Conservation (phyloP, 2,329 filamentous ascomycete species). For the Sclerotinia subarctica region DNA sequence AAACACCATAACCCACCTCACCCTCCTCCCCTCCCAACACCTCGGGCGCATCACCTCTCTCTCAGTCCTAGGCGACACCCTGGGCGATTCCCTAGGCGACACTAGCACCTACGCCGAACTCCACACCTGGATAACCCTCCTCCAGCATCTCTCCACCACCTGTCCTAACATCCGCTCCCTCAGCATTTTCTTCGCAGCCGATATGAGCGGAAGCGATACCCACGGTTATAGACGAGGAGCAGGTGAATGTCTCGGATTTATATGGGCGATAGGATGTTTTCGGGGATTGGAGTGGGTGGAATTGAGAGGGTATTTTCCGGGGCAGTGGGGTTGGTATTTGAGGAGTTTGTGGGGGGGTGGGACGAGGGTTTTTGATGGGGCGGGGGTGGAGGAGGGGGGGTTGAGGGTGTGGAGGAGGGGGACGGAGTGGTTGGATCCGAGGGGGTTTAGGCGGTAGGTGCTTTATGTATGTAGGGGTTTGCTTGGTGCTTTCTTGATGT, state of each 20-base stretch:
- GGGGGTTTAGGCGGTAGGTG: neutral
- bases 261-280: conserved; percentile 2
- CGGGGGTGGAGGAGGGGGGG: neutral
- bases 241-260: neutral
- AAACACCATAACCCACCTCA: neutral
- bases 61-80: neutral
- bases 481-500: neutral
- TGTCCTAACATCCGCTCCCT: neutral
- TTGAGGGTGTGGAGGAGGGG: neutral
- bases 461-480: neutral
- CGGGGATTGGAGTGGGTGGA: neutral
- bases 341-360: neutral
- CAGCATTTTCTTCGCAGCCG: neutral
- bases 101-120: neutral
- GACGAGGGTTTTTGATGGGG: neutral
- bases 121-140: neutral
- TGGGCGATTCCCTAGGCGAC: conserved; percentile 9
- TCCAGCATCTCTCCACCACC: neutral
- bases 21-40: neutral
- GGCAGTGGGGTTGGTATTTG: conserved; percentile 12
- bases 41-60: neutral
- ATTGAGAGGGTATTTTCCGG: neutral
- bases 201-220: neutral
- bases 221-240: neutral
- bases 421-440: conserved; percentile 7